A percentile compares a stretch with the other conserved stretches of the same genome.
phyloP scores from a whole-genome alignment of 306 rosid genomes.

The Alnus rubra region DNA sequence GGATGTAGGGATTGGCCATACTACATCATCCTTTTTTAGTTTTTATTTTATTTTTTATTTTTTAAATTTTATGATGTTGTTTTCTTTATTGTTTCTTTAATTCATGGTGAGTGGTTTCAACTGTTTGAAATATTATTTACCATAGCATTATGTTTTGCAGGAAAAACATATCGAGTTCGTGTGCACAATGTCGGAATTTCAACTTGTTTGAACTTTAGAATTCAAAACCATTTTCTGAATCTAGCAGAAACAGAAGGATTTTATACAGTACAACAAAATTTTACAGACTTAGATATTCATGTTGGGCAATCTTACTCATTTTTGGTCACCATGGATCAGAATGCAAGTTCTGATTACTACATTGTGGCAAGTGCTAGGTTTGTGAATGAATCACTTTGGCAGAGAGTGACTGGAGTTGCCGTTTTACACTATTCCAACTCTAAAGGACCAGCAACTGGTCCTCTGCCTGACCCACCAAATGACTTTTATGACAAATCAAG shows the following conservation, averaged over 20 bases:
- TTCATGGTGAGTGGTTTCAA: background rate
- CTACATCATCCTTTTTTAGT: background rate
- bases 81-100: conserved; percentile 13
- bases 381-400: conserved; percentile 85
- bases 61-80: background rate
- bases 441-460: conserved; percentile 75
- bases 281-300: conserved; percentile 70
- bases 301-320: conserved; percentile 90
- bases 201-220: conserved; percentile 82
- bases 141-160: conserved; percentile 46
- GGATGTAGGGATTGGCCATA: background rate
- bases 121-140: conserved; percentile 9
- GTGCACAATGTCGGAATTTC: conserved; percentile 88
- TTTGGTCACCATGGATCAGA: conserved; percentile 74
- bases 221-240: conserved; percentile 70
- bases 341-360: conserved; percentile 90
- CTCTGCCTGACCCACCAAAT: conserved; percentile 76
- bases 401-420: conserved; percentile 86
- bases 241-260: conserved; percentile 80
- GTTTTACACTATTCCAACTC: conserved; percentile 76
- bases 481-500: conserved; percentile 57
- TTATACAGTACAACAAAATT: conserved; percentile 69
- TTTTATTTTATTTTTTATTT: background rate
- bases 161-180: conserved; percentile 78
- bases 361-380: conserved; percentile 92